A percentile compares a stretch with the other conserved stretches of the same genome.
Conservation (phyloP, 2,329 filamentous ascomycete species). For the Sarocladiaceae sp. region DNA sequence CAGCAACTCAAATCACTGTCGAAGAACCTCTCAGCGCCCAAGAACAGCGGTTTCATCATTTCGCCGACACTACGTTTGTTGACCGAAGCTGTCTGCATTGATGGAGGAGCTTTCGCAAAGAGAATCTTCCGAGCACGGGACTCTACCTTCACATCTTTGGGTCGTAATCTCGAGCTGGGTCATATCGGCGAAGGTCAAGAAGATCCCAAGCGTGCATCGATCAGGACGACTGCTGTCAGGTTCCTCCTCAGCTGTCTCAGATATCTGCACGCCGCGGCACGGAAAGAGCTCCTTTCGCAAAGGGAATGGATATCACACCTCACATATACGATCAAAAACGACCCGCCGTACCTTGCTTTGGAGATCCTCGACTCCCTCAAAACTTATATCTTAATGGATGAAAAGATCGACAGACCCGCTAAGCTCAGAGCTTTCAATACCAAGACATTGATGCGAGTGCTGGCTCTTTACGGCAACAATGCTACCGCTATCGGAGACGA, state of each 20-base stretch:
- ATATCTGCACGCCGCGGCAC: constrained; percentile 71
- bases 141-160: constrained; percentile 74
- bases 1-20: constrained; percentile 77
- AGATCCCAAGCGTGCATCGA: constrained; percentile 56
- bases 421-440: constrained; percentile 77
- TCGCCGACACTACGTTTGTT: constrained; percentile 83
- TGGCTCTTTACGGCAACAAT: constrained; percentile 64
- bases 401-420: constrained; percentile 64
- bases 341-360: constrained; percentile 68
- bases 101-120: constrained; percentile 77
- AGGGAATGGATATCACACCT: constrained; percentile 79
- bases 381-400: constrained; percentile 68
- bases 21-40: constrained; percentile 72
- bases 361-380: constrained; percentile 72
- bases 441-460: constrained; percentile 66
- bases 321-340: constrained; percentile 72
- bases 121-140: constrained; percentile 74
- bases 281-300: constrained; percentile 76
- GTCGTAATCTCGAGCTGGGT: constrained; percentile 74
- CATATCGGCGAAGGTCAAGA: constrained; percentile 53
- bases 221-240: constrained; percentile 77
- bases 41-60: constrained; percentile 81
- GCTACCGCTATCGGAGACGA: constrained; percentile 39
- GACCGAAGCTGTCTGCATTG: constrained; percentile 78
- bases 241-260: constrained; percentile 78